phyloP scores from a whole-genome alignment of 192 early-diverging fungal genomes.

The Umbelopsis sp. region DNA sequence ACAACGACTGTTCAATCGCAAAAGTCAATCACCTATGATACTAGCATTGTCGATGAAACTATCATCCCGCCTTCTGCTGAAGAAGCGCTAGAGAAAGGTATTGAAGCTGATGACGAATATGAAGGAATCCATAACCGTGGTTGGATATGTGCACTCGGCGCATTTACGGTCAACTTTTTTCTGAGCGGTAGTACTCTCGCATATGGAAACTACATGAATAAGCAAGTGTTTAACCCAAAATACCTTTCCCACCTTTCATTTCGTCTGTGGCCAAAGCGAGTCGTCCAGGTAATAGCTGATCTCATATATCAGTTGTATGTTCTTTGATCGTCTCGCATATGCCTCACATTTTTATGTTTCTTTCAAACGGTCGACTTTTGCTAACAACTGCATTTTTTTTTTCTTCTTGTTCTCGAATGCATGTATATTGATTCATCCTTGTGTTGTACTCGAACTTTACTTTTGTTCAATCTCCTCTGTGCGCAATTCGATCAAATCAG shows the following conservation, averaged over 20 bases:
- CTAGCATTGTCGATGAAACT: not conserved
- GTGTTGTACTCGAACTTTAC: not conserved
- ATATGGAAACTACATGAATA: constrained; percentile 17
- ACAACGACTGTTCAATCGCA: not conserved
- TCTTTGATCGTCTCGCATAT: too few species aligned
- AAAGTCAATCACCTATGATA: constrained; percentile 2
- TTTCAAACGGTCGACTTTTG: not conserved
- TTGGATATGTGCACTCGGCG: not conserved
- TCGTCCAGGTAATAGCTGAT: not conserved
- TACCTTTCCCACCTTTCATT: not conserved
- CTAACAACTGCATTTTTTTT: not conserved
- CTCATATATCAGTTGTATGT: not conserved
- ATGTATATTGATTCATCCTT: not conserved
- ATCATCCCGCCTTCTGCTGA: not conserved
- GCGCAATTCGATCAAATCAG: not conserved
- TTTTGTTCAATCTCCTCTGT: not conserved
- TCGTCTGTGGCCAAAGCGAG: not conserved
- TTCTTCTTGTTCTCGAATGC: not conserved
- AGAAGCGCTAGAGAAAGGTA: not conserved
- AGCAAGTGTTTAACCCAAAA: constrained; percentile 9
- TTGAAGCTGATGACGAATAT: not conserved
- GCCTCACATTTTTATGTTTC: too few species aligned
- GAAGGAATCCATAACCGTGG: constrained; percentile 9
- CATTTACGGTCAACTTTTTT: constrained; percentile 3
- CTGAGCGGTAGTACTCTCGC: constrained; percentile 2